phyloP scores from a whole-genome alignment of 2,329 filamentous ascomycete genomes.

The Alternaria alternata region DNA sequence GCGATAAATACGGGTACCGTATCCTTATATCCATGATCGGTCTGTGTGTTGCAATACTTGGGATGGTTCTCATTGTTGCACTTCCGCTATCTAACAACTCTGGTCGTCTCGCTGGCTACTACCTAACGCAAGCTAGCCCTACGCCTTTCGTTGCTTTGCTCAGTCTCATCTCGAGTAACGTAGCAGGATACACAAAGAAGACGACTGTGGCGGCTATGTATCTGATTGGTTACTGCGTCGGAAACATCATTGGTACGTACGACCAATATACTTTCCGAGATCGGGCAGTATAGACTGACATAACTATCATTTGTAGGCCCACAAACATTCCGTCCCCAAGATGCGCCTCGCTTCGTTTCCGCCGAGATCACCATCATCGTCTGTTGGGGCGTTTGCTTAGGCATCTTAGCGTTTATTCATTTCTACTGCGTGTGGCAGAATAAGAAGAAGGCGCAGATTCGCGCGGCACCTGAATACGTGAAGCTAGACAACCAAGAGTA shows the following conservation, averaged over 20 bases:
- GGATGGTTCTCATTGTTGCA: constrained; percentile 70
- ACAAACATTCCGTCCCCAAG: constrained; percentile 39
- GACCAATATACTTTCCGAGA: no score
- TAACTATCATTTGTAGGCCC: constrained; percentile 55
- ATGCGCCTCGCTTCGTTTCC: constrained; percentile 63
- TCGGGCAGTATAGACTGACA: neutral
- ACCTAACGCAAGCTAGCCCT: constrained; percentile 67
- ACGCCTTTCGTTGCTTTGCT: constrained; percentile 71
- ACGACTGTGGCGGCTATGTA: constrained; percentile 65
- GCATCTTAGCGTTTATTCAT: constrained; percentile 68
- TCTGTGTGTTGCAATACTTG: constrained; percentile 63
- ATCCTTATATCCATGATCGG: constrained; percentile 64
- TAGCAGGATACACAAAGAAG: constrained; percentile 67
- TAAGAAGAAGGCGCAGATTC: constrained; percentile 62
- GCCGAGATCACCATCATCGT: constrained; percentile 71
- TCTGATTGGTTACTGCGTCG: constrained; percentile 53
- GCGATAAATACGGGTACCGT: constrained; percentile 64
- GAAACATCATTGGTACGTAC: constrained; percentile 47
- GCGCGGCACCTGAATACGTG: constrained; percentile 64
- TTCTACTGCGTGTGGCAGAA: constrained; percentile 69
- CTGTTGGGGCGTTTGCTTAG: constrained; percentile 63
- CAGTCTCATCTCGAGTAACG: constrained; percentile 69
- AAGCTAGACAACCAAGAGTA: constrained; percentile 73
- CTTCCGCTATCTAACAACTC: constrained; percentile 65
- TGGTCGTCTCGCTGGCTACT: constrained; percentile 70